Evolutionary conservation across 257 asterid species (phyloP).

Genomic region (Mitragyna speciosa): DNA sequence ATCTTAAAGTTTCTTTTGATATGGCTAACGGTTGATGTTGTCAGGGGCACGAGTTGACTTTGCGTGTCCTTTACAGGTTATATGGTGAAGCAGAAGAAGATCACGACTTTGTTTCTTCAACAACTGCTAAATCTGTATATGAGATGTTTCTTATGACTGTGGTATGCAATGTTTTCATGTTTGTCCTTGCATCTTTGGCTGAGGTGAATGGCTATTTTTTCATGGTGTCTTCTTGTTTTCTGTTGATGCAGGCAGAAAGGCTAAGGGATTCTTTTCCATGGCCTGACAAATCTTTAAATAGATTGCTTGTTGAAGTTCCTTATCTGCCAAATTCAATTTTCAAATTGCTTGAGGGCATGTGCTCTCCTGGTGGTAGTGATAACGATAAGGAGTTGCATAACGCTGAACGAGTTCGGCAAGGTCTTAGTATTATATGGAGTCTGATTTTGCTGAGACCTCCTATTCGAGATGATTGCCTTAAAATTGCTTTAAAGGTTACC

Average conservation of each 20-base stretch:
- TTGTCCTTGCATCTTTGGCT: conserved; percentile 15
- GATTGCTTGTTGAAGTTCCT: conserved; percentile 93
- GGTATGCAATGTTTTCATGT: conserved; percentile 45
- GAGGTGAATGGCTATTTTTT: conserved; percentile 24
- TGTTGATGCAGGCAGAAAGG: conserved; percentile 78
- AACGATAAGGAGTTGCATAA: conserved; percentile 49
- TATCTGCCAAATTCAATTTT: conserved; percentile 74
- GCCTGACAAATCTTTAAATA: conserved; percentile 91
- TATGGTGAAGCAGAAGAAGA: conserved; percentile 97
- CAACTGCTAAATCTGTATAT: conserved; percentile 83
- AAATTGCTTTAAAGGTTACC: conserved; percentile 81
- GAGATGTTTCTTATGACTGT: conserved; percentile 88
- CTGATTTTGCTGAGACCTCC: conserved; percentile 91
- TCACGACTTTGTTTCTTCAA: conserved; percentile 80
- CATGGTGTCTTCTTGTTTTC: conserved; percentile 19
- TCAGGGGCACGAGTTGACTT: conserved; percentile 99
- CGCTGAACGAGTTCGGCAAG: conserved; percentile 96
- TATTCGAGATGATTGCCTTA: conserved; percentile 78
- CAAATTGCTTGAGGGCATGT: conserved; percentile 73
- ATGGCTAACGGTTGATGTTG: conserved; percentile 59
- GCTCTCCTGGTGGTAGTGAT: conserved; percentile 71
- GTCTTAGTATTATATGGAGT: conserved; percentile 91
- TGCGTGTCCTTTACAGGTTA: conserved; percentile 91
- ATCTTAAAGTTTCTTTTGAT: conserved; percentile 21
- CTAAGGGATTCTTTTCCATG: conserved; percentile 89